Evolutionary conservation across 1,284 basidiomycete genomes (phyloP), one percentile per base, ranked within the genome.

Genomic region (Erythrobasidium hasegawianum): DNA sequence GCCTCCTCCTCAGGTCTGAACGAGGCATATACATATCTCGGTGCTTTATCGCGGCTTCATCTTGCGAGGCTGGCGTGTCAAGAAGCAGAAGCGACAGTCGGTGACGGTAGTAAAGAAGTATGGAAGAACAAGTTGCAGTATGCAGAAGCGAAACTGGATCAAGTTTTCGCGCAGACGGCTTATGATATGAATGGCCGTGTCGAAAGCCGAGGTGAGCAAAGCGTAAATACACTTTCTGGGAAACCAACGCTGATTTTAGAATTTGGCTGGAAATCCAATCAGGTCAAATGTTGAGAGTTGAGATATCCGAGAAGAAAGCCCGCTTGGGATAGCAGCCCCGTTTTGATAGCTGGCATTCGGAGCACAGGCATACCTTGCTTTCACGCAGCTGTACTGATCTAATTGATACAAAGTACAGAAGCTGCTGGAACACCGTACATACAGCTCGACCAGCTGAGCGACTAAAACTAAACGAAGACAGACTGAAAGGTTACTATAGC

Each of bases 161-260:
- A 39, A 9, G 24, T 71, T 7, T 59, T 70, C n/a, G 22, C 55
- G 2, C 1, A 56, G 2, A 40, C 40, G 0, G 65, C 61, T 14
- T 71, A 64, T 61, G 72, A 73, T 45, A 57, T 73, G 38, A 69
- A 71, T 59, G 68, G 67, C 1, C 39, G 68, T 67, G 66, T 57
- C 49, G 70, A 40, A 14, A 10, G 45, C 14, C 53, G 62, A 58
- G 59, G 59, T 60, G 33, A 53, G 59, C 38, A 22, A 18, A 8
- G n/a, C n/a, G n/a, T n/a, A n/a, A n/a, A n/a, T n/a, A 26, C 22
- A 9, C 2, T 10, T 26, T 64, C 18, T 16, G 7, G 16, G 13
- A 52, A 14, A 40, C 40, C n/a, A n/a, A n/a, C n/a, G n/a, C 26
- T 40, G 27, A 26, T 10, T n/a, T 22, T n/a, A n/a, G n/a, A n/a